Conservation (phyloP, 1,284 basidiomycete genomes). For the Peniophora sp. region DNA sequence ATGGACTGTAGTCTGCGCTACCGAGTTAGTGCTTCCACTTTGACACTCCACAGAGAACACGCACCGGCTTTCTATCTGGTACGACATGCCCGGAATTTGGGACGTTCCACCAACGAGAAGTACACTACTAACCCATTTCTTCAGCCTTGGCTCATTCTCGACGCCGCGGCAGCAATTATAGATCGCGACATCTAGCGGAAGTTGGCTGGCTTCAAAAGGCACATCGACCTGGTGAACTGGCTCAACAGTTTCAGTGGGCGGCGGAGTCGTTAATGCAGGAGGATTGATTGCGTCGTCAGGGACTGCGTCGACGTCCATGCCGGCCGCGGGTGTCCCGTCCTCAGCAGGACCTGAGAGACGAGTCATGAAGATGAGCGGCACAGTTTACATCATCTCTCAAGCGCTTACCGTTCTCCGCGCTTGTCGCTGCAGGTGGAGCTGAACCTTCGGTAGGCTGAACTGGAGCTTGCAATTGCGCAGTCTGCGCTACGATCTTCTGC, state of each 20-base stretch:
- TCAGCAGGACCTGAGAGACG: constrained; percentile 11
- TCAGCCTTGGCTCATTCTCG: constrained; percentile 83
- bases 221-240: constrained; percentile 52
- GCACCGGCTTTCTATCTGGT: constrained; percentile 74
- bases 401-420: too few species aligned
- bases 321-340: constrained; percentile 19
- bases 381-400: too few species aligned
- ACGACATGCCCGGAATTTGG: constrained; percentile 65
- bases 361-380: constrained; percentile 17
- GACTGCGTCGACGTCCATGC: constrained; percentile 45
- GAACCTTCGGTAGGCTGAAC: background rate
- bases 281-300: constrained; percentile 29
- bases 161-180: constrained; percentile 85
- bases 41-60: constrained; percentile 9
- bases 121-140: constrained; percentile 84
- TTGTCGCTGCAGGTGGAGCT: too few species aligned
- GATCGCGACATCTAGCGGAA: constrained; percentile 91
- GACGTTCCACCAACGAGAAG: constrained; percentile 84
- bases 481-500: background rate
- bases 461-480: background rate
- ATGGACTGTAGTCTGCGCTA: constrained; percentile 69
- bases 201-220: constrained; percentile 78
- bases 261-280: background rate
- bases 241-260: constrained; percentile 3
- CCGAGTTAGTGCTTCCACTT: background rate